Evolutionary conservation across 352 stramenopile species (phyloP).

Genomic region (Blastocystis sp.): DNA sequence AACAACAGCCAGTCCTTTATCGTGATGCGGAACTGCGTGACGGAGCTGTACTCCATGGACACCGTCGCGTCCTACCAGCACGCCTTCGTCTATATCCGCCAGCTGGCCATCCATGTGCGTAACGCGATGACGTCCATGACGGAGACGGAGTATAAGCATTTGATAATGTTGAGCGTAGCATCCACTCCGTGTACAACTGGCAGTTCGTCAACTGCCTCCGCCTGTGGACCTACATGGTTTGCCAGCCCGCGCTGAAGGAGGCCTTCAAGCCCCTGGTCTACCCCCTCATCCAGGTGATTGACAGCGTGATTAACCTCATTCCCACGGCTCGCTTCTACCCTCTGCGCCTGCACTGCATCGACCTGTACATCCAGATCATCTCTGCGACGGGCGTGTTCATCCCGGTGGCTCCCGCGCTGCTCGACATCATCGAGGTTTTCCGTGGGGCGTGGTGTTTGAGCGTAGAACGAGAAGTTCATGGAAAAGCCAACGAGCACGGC

Average conservation of each 20-base stretch:
- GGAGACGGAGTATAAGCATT: conserved; percentile 73
- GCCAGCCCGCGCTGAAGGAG: conserved; percentile 74
- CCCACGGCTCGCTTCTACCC: conserved; percentile 80
- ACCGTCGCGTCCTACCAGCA: conserved; percentile 93
- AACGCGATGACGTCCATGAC: conserved; percentile 90
- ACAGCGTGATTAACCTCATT: conserved; percentile 76
- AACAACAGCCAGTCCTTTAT: conserved; percentile 74
- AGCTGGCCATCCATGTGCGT: conserved; percentile 93
- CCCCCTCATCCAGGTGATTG: conserved; percentile 87
- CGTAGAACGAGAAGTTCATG: conserved; percentile 70
- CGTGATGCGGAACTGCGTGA: conserved; percentile 93
- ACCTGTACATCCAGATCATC: conserved; percentile 90
- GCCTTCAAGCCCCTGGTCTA: conserved; percentile 81
- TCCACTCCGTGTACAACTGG: conserved; percentile 84
- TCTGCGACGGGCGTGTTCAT: conserved; percentile 89
- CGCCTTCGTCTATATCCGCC: conserved; percentile 96
- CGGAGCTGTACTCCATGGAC: conserved; percentile 94
- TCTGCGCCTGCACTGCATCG: conserved; percentile 91
- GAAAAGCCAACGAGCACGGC: conserved; percentile 59
- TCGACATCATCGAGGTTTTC: conserved; percentile 87
- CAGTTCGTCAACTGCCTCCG: conserved; percentile 95
- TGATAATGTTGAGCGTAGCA: conserved; percentile 76
- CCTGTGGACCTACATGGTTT: conserved; percentile 89
- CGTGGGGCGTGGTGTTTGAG: conserved; percentile 75
- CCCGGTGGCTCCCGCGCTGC: conserved; percentile 85